Conservation (phyloP, 164 flowering plant genomes). For the Aristolochia fimbriata region DNA sequence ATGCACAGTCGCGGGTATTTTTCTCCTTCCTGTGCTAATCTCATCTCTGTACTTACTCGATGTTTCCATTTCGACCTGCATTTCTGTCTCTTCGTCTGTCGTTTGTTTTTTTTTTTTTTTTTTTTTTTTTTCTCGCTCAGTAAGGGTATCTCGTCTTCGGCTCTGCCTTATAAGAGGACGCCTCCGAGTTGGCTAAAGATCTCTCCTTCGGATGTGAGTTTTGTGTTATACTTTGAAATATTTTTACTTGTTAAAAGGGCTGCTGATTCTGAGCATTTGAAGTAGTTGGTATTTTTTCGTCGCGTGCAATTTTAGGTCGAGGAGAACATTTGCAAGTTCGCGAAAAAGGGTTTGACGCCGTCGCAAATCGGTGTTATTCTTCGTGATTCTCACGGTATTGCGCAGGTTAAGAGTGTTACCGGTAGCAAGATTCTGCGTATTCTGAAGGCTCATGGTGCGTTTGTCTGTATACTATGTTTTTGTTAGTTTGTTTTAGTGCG, state of each 20-base stretch:
- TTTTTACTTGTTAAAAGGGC: not conserved
- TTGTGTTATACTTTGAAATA: not conserved
- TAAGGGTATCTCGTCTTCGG: conserved; percentile 82
- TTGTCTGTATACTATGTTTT: not conserved
- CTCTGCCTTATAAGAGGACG: conserved; percentile 73
- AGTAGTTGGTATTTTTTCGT: not conserved
- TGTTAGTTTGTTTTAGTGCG: not conserved
- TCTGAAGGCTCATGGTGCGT: conserved; percentile 76
- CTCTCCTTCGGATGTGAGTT: conserved; percentile 29
- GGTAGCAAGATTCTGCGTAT: conserved; percentile 87
- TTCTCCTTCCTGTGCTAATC: not conserved
- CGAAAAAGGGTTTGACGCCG: conserved; percentile 87
- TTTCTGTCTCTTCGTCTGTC: not conserved
- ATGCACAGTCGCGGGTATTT: conserved; percentile 45
- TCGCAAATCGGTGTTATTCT: conserved; percentile 93
- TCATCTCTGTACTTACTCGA: not conserved
- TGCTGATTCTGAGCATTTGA: not conserved
- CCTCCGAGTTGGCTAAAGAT: conserved; percentile 58
- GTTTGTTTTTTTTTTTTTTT: not conserved
- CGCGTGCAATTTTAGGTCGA: conserved; percentile 43
- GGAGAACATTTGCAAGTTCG: conserved; percentile 84
- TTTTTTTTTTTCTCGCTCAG: conserved; percentile 23
- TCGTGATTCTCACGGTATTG: conserved; percentile 90
- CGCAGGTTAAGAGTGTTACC: conserved; percentile 80
- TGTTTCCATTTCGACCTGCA: not conserved